Evolutionary conservation across 225 moss, liverwort and hornwort genomes (phyloP).

Genomic region (Anthoceros angustus): DNA sequence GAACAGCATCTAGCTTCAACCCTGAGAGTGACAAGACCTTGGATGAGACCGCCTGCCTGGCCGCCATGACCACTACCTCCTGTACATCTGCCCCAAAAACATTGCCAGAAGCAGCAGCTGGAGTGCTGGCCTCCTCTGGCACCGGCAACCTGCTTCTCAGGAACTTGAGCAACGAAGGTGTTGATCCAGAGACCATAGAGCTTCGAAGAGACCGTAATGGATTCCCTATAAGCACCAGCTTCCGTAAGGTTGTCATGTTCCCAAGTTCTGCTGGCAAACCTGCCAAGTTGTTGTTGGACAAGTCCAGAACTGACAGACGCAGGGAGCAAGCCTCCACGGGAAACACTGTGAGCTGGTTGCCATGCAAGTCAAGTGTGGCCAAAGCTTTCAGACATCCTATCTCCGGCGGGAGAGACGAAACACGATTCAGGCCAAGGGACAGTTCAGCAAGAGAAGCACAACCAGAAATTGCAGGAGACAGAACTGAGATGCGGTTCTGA

Average conservation of each 20-base stretch:
- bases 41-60: conserved; percentile 56
- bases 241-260: conserved; percentile 65
- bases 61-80: conserved; percentile 59
- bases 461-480: conserved; percentile 58
- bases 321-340: conserved; percentile 56
- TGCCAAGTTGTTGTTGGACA: conserved; percentile 83
- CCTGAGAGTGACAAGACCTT: conserved; percentile 66
- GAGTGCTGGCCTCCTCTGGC: conserved; percentile 43
- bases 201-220: conserved; percentile 78
- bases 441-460: conserved; percentile 60
- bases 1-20: conserved; percentile 46
- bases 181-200: conserved; percentile 65
- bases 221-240: conserved; percentile 72
- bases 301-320: conserved; percentile 58
- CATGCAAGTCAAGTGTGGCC: conserved; percentile 82
- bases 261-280: conserved; percentile 87
- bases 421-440: conserved; percentile 52
- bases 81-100: conserved; percentile 66
- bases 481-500: conserved; percentile 57
- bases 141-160: conserved; percentile 64
- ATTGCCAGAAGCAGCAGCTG: conserved; percentile 52
- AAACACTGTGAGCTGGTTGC: conserved; percentile 66
- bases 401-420: conserved; percentile 60
- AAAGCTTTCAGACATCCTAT: conserved; percentile 39
- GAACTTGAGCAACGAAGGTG: conserved; percentile 72